A percentile compares a stretch with the other conserved stretches of the same genome.
phyloP scores from a whole-genome alignment of 495 filamentous ascomycete genomes.

The Extremus antarcticus region DNA sequence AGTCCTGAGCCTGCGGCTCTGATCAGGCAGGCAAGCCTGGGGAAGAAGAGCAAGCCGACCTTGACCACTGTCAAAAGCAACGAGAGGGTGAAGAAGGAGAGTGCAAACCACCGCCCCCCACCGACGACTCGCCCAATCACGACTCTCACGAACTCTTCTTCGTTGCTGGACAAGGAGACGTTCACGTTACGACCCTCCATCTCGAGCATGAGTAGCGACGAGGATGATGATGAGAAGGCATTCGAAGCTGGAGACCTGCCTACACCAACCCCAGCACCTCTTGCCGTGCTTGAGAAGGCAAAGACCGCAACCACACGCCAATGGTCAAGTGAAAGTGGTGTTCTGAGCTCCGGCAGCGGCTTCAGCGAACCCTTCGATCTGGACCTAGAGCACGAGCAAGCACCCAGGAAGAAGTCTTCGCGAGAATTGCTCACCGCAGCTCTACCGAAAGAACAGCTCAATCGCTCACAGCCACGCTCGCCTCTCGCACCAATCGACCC shows the following conservation, averaged over 20 bases:
- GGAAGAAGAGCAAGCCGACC: slow-evolving; percentile 61
- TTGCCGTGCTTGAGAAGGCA: background rate
- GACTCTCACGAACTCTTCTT: background rate
- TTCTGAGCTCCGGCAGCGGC: slow-evolving; percentile 23
- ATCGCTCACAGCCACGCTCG: slow-evolving; percentile 4
- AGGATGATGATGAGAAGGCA: background rate
- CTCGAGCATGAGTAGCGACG: background rate
- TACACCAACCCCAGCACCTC: background rate
- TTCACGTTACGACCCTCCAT: slow-evolving; percentile 9
- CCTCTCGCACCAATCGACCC: slow-evolving; percentile 11
- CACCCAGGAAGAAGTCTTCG: slow-evolving; percentile 10
- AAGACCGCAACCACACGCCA: background rate
- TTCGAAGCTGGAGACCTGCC: background rate
- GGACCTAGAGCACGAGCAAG: slow-evolving; percentile 20
- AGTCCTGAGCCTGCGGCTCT: slow-evolving; percentile 39
- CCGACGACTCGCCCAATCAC: background rate
- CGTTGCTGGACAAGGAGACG: slow-evolving; percentile 1
- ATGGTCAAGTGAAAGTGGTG: background rate
- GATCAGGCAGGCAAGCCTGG: slow-evolving; percentile 68
- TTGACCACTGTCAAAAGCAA: slow-evolving; percentile 51
- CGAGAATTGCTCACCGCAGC: slow-evolving; percentile 7
- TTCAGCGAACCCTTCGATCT: slow-evolving; percentile 26
- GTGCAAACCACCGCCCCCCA: background rate
- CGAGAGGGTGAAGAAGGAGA: slow-evolving; percentile 16
- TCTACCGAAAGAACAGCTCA: background rate